These are phyloP conservation scores for Capsicum chinense DNA, from an alignment of 257 asterid species.

Conservation along the genomic window DNA sequence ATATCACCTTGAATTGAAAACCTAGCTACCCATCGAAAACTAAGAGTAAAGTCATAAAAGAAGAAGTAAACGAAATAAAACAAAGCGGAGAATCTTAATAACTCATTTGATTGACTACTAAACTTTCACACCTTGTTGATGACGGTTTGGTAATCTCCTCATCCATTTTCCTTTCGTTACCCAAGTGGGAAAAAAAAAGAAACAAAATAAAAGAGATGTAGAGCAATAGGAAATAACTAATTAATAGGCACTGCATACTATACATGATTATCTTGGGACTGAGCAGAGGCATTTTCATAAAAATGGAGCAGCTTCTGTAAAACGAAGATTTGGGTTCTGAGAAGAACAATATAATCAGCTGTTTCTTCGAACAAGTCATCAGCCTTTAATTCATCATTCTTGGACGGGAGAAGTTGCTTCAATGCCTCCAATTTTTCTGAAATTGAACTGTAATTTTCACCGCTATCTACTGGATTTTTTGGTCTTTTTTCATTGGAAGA, in stretches of 20 bases:
- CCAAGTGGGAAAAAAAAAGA: neutral
- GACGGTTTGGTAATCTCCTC: no score
- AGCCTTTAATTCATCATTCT: slow-evolving; percentile 40
- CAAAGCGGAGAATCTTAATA: neutral
- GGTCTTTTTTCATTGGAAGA: slow-evolving; percentile 28
- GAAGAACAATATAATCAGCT: slow-evolving; percentile 71
- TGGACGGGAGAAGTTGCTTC: slow-evolving; percentile 59
- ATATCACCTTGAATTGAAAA: neutral
- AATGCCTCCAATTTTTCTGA: slow-evolving; percentile 75
- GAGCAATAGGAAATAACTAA: no score
- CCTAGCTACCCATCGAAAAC: neutral
- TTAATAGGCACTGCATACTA: slow-evolving; percentile 34
- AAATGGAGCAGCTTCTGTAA: slow-evolving; percentile 69
- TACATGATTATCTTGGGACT: slow-evolving; percentile 44
- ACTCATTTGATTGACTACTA: no score
- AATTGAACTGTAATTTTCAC: slow-evolving; percentile 33
- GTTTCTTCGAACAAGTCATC: slow-evolving; percentile 73
- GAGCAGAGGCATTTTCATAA: slow-evolving; percentile 49
- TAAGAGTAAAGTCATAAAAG: neutral
- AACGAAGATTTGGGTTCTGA: slow-evolving; percentile 66
- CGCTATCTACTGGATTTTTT: slow-evolving; percentile 28
- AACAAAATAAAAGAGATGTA: neutral
- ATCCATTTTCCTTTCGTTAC: no score
- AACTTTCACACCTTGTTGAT: no score
- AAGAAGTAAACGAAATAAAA: neutral